Conservation (phyloP, 768 basidiomycete genomes). For the Lactarius hatsudake region DNA sequence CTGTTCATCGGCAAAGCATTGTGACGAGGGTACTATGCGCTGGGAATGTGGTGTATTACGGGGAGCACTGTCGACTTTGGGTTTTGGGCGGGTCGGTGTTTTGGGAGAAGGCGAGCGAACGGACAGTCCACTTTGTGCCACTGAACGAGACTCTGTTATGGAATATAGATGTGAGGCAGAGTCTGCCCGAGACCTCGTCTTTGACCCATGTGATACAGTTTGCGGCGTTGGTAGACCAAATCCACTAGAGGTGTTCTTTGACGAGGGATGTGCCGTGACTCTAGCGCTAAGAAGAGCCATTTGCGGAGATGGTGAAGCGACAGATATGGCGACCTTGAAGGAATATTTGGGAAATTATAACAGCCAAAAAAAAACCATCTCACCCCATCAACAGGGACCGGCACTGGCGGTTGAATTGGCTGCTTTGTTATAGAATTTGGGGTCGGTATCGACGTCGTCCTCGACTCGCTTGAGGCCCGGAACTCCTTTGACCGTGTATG, state of each 20-base stretch:
- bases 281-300: background rate
- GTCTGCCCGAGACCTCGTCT: background rate
- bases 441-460: constrained; percentile 13
- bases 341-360: background rate
- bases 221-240: constrained; percentile 10
- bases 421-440: constrained; percentile 9
- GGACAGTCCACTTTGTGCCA: background rate
- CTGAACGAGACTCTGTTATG: background rate
- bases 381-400: background rate
- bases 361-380: background rate
- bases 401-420: background rate
- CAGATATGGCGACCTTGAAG: constrained; percentile 1
- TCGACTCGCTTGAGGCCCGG: background rate
- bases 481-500: background rate
- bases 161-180: background rate
- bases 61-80: background rate
- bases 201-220: constrained; percentile 2
- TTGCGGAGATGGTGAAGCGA: background rate
- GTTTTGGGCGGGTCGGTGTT: constrained; percentile 16
- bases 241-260: background rate
- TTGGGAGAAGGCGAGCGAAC: background rate
- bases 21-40: constrained; percentile 23
- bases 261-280: background rate
- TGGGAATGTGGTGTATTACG: constrained; percentile 21
- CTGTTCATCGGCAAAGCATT: constrained; percentile 20